phyloP scores from a whole-genome alignment of 305 asterid genomes.

The Petunia hybrid region DNA sequence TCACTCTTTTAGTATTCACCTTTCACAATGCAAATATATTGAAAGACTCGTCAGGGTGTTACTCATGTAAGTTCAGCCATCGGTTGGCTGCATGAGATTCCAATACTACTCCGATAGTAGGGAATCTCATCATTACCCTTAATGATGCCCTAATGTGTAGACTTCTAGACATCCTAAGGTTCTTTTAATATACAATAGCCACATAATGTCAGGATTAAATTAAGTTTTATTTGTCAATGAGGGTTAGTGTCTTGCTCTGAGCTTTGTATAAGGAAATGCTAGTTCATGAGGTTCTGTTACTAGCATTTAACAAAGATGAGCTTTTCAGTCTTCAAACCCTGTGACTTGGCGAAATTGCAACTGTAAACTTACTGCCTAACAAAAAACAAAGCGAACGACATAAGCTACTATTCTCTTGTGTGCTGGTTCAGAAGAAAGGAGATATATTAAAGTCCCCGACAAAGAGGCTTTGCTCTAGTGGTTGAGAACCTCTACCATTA shows the following conservation, averaged over 20 bases:
- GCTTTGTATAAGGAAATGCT: not conserved
- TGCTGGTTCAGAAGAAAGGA: not conserved
- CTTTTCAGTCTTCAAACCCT: not conserved
- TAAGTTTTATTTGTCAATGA: not conserved
- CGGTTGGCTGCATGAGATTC: conserved; percentile 7
- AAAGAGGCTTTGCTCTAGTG: too few relatives aligned
- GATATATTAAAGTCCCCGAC: too few relatives aligned
- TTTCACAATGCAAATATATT: conserved; percentile 6
- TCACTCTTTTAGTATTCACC: not conserved
- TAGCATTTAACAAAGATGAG: conserved; percentile 11
- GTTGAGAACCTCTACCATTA: too few relatives aligned
- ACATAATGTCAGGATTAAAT: conserved; percentile 9
- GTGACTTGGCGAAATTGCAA: not conserved
- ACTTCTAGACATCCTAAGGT: not conserved
- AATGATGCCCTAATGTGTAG: not conserved
- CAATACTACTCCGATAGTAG: not conserved
- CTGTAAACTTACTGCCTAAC: not conserved
- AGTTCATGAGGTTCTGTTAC: not conserved
- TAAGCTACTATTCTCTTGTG: not conserved
- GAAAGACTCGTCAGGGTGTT: conserved; percentile 20
- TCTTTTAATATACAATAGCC: not conserved
- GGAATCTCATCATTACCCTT: not conserved
- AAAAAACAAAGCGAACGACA: not conserved
- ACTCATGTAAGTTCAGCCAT: not conserved
- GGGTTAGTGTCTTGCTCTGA: conserved; percentile 5